A percentile compares a stretch with the other conserved stretches of the same genome.
phyloP scores from a whole-genome alignment of 2,329 filamentous ascomycete species.

The Paraphaeosphaeria minitans region DNA sequence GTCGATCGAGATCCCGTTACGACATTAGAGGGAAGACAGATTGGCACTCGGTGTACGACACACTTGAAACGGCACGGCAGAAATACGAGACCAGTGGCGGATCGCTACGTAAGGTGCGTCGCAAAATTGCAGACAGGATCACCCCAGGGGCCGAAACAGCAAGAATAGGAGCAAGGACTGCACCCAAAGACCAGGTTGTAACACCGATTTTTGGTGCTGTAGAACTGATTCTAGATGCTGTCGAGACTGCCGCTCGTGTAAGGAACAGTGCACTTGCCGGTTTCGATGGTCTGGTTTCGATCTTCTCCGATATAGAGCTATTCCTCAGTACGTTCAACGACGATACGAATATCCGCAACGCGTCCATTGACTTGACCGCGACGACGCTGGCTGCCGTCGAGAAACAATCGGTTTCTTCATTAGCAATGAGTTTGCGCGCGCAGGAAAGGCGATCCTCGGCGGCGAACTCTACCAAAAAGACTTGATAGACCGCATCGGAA shows the following conservation, averaged over 20 bases:
- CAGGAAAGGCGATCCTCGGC: constrained; percentile 2
- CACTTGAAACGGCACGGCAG: constrained; percentile 1
- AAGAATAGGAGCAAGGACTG: constrained; percentile 7
- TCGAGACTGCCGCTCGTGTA: constrained; percentile 5
- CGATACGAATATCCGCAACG: constrained; percentile 7
- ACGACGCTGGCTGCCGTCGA: constrained; percentile 7
- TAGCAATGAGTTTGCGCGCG: background rate
- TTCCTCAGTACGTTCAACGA: constrained; percentile 9
- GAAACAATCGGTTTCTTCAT: constrained; percentile 12
- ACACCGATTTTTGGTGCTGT: constrained; percentile 10
- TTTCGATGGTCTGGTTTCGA: constrained; percentile 8
- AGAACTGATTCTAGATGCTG: constrained; percentile 6
- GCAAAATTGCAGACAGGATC: constrained; percentile 10
- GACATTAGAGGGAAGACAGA: constrained; percentile 9
- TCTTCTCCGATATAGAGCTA: constrained; percentile 10
- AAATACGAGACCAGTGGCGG: constrained; percentile 7
- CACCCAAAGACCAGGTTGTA: constrained; percentile 6
- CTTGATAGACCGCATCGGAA: constrained; percentile 7
- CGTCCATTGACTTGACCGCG: constrained; percentile 6
- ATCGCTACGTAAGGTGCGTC: background rate
- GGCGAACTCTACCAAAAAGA: constrained; percentile 8
- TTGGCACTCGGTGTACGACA: constrained; percentile 9
- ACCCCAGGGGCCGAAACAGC: constrained; percentile 8
- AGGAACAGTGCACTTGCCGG: constrained; percentile 4
- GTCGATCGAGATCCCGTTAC: constrained; percentile 8